Percentiles rank a stretch among this genome's conserved stretches.
Evolutionary conservation across 2,329 filamentous ascomycete species (phyloP).

Genomic region (Fusarium burgessii): DNA sequence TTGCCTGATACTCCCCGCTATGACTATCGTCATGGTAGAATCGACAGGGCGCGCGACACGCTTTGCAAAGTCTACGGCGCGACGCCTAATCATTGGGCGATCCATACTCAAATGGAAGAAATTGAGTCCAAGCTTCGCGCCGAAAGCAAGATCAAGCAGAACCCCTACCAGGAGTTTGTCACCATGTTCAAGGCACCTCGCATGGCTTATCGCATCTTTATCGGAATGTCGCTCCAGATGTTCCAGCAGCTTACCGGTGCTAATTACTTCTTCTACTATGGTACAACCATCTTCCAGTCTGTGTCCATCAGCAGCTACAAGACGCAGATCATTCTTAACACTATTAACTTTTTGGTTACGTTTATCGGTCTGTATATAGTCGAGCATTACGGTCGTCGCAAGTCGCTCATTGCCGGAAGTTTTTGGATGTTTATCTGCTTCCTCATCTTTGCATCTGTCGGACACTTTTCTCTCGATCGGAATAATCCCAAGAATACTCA

Average conservation of each 20-base stretch:
- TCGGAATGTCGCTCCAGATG: conserved; percentile 72
- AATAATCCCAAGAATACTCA: conserved; percentile 51
- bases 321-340: conserved; percentile 75
- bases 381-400: conserved; percentile 73
- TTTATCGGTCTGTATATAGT: conserved; percentile 78
- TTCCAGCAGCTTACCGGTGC: conserved; percentile 77
- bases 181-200: conserved; percentile 73
- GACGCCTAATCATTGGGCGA: conserved; percentile 56
- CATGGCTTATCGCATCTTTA: conserved; percentile 71
- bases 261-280: conserved; percentile 76
- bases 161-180: conserved; percentile 60
- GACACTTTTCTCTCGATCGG: conserved; percentile 60
- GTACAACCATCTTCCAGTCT: conserved; percentile 63
- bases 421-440: conserved; percentile 72
- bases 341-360: conserved; percentile 75
- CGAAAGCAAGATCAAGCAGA: conserved; percentile 57
- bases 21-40: conserved; percentile 61
- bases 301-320: conserved; percentile 69
- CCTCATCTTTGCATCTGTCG: conserved; percentile 66
- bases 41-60: conserved; percentile 60
- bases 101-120: conserved; percentile 64
- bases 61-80: conserved; percentile 63
- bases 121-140: conserved; percentile 65
- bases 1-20: conserved; percentile 66
- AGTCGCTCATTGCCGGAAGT: conserved; percentile 71